phyloP scores from a whole-genome alignment of 2,329 filamentous ascomycete genomes.

The Neonectria ditissima region DNA sequence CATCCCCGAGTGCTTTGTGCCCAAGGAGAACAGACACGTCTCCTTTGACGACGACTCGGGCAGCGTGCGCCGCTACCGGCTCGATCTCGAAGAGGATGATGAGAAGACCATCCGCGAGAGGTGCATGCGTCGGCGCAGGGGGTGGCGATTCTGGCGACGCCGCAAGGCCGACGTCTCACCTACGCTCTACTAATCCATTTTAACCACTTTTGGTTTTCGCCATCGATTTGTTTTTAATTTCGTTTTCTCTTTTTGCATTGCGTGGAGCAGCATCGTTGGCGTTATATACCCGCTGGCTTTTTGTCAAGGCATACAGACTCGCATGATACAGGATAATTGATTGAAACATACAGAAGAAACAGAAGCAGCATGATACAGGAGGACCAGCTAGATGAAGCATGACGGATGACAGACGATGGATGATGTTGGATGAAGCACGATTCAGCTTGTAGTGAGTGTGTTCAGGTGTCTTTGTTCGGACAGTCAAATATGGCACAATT shows the following conservation, averaged over 20 bases:
- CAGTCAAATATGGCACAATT: slow-evolving; percentile 30
- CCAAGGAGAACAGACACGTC: slow-evolving; percentile 60
- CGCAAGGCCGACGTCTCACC: slow-evolving; percentile 35
- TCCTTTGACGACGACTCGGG: slow-evolving; percentile 72
- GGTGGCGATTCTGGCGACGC: slow-evolving; percentile 47
- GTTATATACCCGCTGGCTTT: slow-evolving; percentile 52
- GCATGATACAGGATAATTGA: slow-evolving; percentile 44
- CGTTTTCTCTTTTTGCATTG: slow-evolving; percentile 31
- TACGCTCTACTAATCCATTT: slow-evolving; percentile 18
- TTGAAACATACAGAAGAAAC: slow-evolving; percentile 36
- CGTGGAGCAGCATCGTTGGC: slow-evolving; percentile 49
- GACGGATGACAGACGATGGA: slow-evolving; percentile 21
- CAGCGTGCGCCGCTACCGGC: slow-evolving; percentile 71
- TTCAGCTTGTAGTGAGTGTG: slow-evolving; percentile 32
- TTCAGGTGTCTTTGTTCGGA: slow-evolving; percentile 23
- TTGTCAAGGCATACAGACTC: slow-evolving; percentile 39
- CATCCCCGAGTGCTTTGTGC: slow-evolving; percentile 71
- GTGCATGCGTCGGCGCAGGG: slow-evolving; percentile 37
- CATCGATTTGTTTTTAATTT: slow-evolving; percentile 19
- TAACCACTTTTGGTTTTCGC: slow-evolving; percentile 12
- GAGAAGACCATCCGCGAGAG: slow-evolving; percentile 38
- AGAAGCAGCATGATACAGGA: slow-evolving; percentile 33
- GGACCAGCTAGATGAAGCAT: slow-evolving; percentile 37
- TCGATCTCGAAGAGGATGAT: slow-evolving; percentile 65
- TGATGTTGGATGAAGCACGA: slow-evolving; percentile 30